Conservation (phyloP, 305 asterid genomes). For the Solanum hybrid region DNA sequence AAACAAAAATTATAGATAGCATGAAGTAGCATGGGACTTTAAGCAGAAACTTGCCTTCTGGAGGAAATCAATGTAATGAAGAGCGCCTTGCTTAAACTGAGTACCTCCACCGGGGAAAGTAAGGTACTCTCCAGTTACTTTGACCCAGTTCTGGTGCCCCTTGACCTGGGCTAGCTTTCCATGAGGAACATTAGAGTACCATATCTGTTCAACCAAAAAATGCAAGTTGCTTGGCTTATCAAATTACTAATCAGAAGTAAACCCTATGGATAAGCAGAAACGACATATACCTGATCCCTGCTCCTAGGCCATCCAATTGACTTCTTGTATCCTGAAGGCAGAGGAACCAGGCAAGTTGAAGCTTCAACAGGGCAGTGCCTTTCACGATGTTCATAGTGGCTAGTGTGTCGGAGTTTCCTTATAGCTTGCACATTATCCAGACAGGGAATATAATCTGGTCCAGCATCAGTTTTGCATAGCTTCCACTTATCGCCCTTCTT, state of each 20-base stretch:
- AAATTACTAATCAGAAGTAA: neutral
- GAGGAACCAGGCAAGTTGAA: constrained; percentile 15
- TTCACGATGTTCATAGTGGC: constrained; percentile 18
- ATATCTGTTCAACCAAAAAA: constrained; percentile 7
- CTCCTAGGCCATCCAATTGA: constrained; percentile 17
- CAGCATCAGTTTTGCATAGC: constrained; percentile 13
- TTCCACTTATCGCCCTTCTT: constrained; percentile 6
- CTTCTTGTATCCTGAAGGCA: constrained; percentile 15
- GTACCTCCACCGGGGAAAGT: constrained; percentile 18
- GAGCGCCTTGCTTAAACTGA: constrained; percentile 14
- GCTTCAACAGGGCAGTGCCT: constrained; percentile 15
- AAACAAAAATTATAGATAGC: neutral
- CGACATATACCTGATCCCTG: constrained; percentile 13
- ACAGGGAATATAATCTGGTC: constrained; percentile 17
- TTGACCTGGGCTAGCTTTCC: constrained; percentile 12
- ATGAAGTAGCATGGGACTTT: neutral
- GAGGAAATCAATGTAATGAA: constrained; percentile 14
- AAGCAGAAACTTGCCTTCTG: constrained; percentile 5
- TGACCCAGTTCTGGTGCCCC: constrained; percentile 19
- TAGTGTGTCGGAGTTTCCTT: constrained; percentile 3
- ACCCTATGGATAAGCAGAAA: neutral
- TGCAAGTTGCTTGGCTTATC: neutral
- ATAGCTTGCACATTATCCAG: constrained; percentile 12
- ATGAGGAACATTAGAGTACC: constrained; percentile 18
- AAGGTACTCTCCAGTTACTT: constrained; percentile 14